Evolutionary conservation across 257 asterid genomes (phyloP), one percentile per base, ranked within the genome.

Genomic region (Nicotiana obtusifolia): DNA sequence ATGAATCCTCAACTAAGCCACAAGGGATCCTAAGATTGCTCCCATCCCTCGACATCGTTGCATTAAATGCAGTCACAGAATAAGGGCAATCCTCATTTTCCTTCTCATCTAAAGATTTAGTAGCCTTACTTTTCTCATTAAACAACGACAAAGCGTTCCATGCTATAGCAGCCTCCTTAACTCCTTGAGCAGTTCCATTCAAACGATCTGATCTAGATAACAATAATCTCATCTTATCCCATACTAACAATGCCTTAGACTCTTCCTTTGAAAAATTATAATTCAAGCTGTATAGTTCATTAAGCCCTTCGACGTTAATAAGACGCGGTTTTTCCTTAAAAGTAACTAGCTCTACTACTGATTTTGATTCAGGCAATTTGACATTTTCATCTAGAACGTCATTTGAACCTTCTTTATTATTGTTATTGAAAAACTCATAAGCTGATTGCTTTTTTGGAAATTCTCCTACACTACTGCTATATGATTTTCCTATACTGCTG

Each of bases 181-280:
- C 87, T 82, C 99, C 99, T 83, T 88, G 93, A 73, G 89, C 87
- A 14, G 97, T 95, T 83, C 91, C 92, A 53, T 97, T 95, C 89
- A 95, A 88, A 28, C 94, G 96, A 88, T 95, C 98, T 24, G 98
- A 90, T 84, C 97, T 87, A 26, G 98, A 89, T 49, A 94, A 90
- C 61, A 94, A 73, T 24, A 82, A 82, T 67, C 91, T 89, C 97
- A 95, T 89, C 64, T 88, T 85, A 20, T 77, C 54, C 97, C 97
- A 94, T 7, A 83, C 93, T 16, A 87, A 91, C 87, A 95, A 62
- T 26, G 91, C 85, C 69, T 84, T 73, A 22, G 91, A 86, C 71
- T 84, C 91, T 62, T 82, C 82, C 54, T 30, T 73, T 4, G 91
- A 89, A 83, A 91, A 26, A 66, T 91, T 93, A 78, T 9, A 41